Evolutionary conservation across 768 basidiomycete genomes (phyloP).

Genomic region (Lyophyllum decastes): DNA sequence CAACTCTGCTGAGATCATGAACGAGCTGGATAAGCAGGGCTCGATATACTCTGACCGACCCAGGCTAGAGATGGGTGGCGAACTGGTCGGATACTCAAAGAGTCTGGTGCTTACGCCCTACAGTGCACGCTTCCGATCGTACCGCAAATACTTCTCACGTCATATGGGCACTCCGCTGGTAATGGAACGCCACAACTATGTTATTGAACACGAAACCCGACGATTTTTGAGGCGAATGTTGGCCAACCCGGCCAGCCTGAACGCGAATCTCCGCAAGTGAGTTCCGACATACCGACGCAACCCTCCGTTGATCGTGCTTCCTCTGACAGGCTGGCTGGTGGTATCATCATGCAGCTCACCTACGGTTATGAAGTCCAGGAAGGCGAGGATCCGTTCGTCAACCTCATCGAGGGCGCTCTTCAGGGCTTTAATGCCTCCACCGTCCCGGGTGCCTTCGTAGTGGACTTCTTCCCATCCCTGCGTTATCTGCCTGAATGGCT

Average conservation of each 20-base stretch:
- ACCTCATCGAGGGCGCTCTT: slow-evolving; percentile 51
- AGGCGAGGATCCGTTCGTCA: slow-evolving; percentile 50
- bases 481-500: slow-evolving; percentile 55
- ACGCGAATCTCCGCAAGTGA: slow-evolving; percentile 43
- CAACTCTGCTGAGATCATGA: slow-evolving; percentile 44
- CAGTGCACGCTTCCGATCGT: slow-evolving; percentile 42
- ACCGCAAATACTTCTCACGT: slow-evolving; percentile 42
- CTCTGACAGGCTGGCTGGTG: slow-evolving; percentile 46
- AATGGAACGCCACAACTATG: slow-evolving; percentile 29
- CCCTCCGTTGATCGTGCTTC: background rate
- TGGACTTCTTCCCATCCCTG: slow-evolving; percentile 44
- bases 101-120: slow-evolving; percentile 46
- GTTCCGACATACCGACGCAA: too few relatives aligned
- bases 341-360: slow-evolving; percentile 53
- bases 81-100: slow-evolving; percentile 47
- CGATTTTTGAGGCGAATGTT: slow-evolving; percentile 38
- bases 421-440: slow-evolving; percentile 52
- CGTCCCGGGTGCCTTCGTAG: slow-evolving; percentile 47
- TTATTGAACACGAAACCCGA: slow-evolving; percentile 35
- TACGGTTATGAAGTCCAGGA: slow-evolving; percentile 63
- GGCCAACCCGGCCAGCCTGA: slow-evolving; percentile 29
- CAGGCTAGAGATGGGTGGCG: slow-evolving; percentile 49
- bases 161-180: slow-evolving; percentile 36
- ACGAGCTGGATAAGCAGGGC: slow-evolving; percentile 40
- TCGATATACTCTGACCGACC: slow-evolving; percentile 51